These are phyloP conservation scores for Akanthomyces muscarius DNA, from an alignment of 2,329 filamentous ascomycete genomes.

Conservation along the genomic window DNA sequence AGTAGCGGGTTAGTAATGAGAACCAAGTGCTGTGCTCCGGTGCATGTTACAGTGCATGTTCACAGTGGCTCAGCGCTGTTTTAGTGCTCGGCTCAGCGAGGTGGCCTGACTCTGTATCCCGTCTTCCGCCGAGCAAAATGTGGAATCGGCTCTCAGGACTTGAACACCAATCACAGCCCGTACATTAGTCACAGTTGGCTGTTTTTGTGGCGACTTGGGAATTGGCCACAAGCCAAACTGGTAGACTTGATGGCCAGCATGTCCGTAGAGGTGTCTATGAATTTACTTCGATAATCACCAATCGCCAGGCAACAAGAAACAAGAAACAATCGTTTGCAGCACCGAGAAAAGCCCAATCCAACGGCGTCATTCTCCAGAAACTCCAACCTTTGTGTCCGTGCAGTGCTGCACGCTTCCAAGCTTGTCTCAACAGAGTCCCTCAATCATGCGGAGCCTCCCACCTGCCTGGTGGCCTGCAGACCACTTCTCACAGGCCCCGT, in stretches of 20 bases:
- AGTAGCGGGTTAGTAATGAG: slow-evolving; percentile 12
- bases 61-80: neutral
- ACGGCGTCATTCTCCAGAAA: neutral
- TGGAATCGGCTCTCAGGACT: too few species aligned
- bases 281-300: neutral
- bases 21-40: neutral
- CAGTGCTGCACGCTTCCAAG: neutral
- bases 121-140: slow-evolving; percentile 26
- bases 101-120: slow-evolving; percentile 27
- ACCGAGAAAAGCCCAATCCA: neutral
- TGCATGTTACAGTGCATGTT: neutral
- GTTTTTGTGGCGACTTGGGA: slow-evolving; percentile 10
- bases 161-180: slow-evolving; percentile 31
- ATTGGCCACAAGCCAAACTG: neutral
- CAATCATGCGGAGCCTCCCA: neutral
- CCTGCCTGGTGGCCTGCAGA: neutral
- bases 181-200: slow-evolving; percentile 29
- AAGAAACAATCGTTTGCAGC: neutral
- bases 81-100: slow-evolving; percentile 26
- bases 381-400: neutral
- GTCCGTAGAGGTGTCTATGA: neutral
- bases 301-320: neutral
- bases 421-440: neutral
- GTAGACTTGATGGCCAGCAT: neutral
- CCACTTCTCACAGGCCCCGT: slow-evolving; percentile 5